Evolutionary conservation across 2,329 filamentous ascomycete genomes (phyloP), one percentile per base, ranked within the genome.

Genomic region (Diaporthe vexans): DNA sequence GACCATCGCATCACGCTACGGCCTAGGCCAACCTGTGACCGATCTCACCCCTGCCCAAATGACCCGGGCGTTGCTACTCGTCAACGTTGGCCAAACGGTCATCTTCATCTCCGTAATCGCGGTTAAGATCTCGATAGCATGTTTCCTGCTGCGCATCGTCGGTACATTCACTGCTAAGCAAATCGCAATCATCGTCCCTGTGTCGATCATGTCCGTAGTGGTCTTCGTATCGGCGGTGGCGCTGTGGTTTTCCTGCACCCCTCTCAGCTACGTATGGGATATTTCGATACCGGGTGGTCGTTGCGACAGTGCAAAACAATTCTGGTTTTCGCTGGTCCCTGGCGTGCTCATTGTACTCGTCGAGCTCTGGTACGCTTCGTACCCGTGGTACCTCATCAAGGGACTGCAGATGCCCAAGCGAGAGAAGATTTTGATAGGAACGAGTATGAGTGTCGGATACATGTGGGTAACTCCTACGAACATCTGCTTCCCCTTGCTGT

Each of bases 361-460:
- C 26, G 74, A 76, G 40, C 21, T 76, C 1, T 76, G 73, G 48
- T 76, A 76, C 29, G 72, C 72, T 3, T 71, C 74, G 11, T 76
- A 74, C 11, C 73, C 74, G 1, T 76, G 74, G 74, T 76, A 69
- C 13, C 48, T 76, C 21, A 48, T 76, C 5, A 29, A 59, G 0
- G 69, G 61, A 6, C 24, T 75, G 5, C 54, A 72, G 46, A 74
- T 76, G 68, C 74, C 74, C 4, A 72, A 40, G 61, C 65, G 68
- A n/a, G 74, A 76, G 40, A 74, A 74, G 59, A 74, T 76, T 4
- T 19, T 76, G 40, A 71, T 76, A 7, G 74, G 74, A 11, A 61
- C 68, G 19, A 74, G 74, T 40, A 76, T 76, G 74, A 76, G 74
- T 13, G 46, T 76, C 37, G 63, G 59, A 3, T 76, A 76, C 17